Conservation (phyloP, 305 asterid species). For the Stenogyne calaminthoides region DNA sequence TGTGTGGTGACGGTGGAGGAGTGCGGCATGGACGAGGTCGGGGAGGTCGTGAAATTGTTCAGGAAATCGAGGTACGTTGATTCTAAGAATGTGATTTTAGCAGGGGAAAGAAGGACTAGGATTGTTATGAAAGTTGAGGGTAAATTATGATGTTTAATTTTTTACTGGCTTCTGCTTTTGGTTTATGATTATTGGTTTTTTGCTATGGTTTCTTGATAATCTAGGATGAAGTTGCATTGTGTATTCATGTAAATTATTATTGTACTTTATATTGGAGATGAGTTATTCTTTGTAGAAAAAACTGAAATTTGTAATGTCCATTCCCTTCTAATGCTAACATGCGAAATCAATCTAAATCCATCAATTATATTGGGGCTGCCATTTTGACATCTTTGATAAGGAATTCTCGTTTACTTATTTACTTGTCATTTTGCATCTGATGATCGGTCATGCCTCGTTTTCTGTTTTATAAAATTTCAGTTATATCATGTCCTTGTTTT, state of each 20-base stretch:
- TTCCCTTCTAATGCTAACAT: constrained; percentile 7
- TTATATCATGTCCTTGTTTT: neutral
- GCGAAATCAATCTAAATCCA: neutral
- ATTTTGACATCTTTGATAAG: too few relatives aligned
- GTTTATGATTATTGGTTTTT: constrained; percentile 22
- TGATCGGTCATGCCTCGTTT: too few relatives aligned
- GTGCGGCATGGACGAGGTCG: constrained; percentile 59
- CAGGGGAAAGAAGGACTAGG: constrained; percentile 66
- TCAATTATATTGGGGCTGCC: neutral
- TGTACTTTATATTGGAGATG: neutral
- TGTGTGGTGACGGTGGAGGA: constrained; percentile 87
- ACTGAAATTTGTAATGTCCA: neutral
- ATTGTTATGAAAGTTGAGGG: constrained; percentile 58
- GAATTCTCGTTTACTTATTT: too few relatives aligned
- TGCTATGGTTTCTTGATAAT: neutral
- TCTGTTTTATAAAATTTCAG: neutral
- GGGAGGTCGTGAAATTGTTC: constrained; percentile 59
- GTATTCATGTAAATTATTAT: constrained; percentile 22
- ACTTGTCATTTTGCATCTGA: too few relatives aligned
- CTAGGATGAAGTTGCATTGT: constrained; percentile 14
- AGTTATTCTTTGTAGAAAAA: constrained; percentile 19
- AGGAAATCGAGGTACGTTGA: constrained; percentile 57
- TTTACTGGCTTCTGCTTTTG: neutral
- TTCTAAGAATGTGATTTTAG: constrained; percentile 58
- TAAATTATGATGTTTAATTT: constrained; percentile 6